Base-by-base conservation (phyloP, 176 grass and related monocot species). In the Zoysia pacifica region DNA sequence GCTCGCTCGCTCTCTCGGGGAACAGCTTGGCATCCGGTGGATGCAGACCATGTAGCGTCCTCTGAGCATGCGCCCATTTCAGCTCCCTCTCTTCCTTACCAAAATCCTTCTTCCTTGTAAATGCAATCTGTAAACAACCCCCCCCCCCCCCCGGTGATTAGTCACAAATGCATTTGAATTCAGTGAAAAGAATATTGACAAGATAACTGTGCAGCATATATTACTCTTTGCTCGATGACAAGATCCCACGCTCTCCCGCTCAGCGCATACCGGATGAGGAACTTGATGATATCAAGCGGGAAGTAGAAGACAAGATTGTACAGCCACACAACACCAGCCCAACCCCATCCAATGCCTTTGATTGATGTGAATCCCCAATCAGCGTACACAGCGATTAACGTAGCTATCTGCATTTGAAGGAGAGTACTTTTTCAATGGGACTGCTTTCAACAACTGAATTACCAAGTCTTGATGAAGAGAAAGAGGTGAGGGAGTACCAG, bases 201-300 rank as follows among this genome's bases (percentile, higher is more conserved):
- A 72, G 16, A 51, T 19, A 58, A 20, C 38, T 56, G 18, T 75
- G 56, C 6, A 48, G 9, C 2, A 18, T 12, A 3, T 60, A 62
- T 93, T 84, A 97, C 93, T 72, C 91, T 89, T 86, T 93, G 91
- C 50, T 89, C 87, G 45, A 97, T 89, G 73, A 97, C 88, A 61
- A 93, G 91, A 80, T 97, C 91, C 94, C 94, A 97, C 47, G 90
- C 94, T 80, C 82, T 97, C 18, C 94, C 94, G 14, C 94, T 97
- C 40, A 97, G 76, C 41, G 89, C 81, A 63, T 97, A 97, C 67
- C 88, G 81, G 79, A 91, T 97, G 11, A 91, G 69, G 78, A 93
- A 97, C 55, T 93, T 97, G 81, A 97, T 88, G 55, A 93, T 77
- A 67, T 97, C 94, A 2, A 97, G 91, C 4, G 94, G 94, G 66